Conservation (phyloP, 192 early-diverging fungal genomes). For the Hyaloraphidium curvatum region DNA sequence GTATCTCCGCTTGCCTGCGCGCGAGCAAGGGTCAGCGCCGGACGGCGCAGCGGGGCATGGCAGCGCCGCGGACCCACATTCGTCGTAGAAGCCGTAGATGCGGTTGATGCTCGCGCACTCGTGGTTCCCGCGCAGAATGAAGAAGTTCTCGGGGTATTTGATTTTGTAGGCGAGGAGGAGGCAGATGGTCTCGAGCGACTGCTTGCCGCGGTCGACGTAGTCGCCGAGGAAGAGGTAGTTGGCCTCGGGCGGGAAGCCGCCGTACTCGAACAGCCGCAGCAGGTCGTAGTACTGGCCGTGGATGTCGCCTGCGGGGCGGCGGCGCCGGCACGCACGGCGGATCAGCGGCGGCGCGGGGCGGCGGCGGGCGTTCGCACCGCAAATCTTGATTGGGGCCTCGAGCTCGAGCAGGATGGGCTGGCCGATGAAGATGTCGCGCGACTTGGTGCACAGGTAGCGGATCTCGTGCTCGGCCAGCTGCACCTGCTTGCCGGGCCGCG, state of each 20-base stretch:
- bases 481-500: conserved; percentile 89
- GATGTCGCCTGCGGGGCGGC: conserved; percentile 33
- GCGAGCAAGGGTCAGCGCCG: background rate
- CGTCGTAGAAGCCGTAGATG: conserved; percentile 98
- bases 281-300: conserved; percentile 98
- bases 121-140: conserved; percentile 96
- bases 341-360: background rate
- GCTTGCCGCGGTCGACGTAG: conserved; percentile 96
- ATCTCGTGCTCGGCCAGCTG: conserved; percentile 89
- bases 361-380: conserved; percentile 36
- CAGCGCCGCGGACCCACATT: conserved; percentile 37
- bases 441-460: conserved; percentile 78
- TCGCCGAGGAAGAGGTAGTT: conserved; percentile 96
- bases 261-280: conserved; percentile 84
- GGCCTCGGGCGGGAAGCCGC: conserved; percentile 85
- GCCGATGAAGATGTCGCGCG: conserved; percentile 84
- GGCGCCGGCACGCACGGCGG: background rate
- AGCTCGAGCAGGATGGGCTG: conserved; percentile 83
- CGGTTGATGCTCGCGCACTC: conserved; percentile 92
- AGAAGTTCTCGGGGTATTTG: conserved; percentile 99
- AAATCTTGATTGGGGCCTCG: conserved; percentile 91
- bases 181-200: conserved; percentile 95
- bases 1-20: conserved; percentile 74
- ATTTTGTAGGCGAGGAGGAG: conserved; percentile 95
- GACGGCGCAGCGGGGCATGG: background rate